Percentiles rank a stretch among this genome's conserved stretches.
Evolutionary conservation across 2,329 filamentous ascomycete genomes (phyloP).

Genomic region (Colletotrichum shisoi): DNA sequence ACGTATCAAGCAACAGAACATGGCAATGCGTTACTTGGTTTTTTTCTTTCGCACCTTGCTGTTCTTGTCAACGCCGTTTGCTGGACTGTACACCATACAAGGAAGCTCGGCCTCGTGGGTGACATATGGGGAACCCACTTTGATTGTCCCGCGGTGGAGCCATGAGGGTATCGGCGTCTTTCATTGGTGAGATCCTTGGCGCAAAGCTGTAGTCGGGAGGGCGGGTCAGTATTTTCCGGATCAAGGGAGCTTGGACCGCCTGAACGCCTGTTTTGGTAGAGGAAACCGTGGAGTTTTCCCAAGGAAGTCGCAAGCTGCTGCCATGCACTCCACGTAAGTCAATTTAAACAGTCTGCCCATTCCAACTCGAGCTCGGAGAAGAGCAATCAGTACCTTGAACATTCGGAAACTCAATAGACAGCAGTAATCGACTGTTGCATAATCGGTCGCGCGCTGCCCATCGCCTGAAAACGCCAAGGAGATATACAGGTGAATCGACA

Average conservation of each 20-base stretch:
- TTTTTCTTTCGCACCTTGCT: no score
- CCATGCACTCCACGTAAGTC: conserved; percentile 11
- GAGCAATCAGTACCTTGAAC: background rate
- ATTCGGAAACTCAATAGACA: background rate
- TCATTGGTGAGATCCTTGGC: background rate
- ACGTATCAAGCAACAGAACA: background rate
- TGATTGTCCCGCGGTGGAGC: no score
- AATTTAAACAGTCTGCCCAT: conserved; percentile 9
- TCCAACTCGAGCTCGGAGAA: conserved; percentile 7
- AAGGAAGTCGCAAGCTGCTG: conserved; percentile 28
- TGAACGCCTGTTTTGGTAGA: conserved; percentile 32
- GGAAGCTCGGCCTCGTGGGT: background rate
- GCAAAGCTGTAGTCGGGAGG: conserved; percentile 7
- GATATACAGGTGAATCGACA: background rate
- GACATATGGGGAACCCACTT: background rate
- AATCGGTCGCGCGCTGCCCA: background rate
- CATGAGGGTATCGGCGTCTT: background rate
- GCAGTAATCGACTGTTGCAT: background rate
- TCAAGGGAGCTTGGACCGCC: conserved; percentile 44
- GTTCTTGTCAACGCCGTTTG: no score
- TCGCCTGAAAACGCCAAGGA: background rate
- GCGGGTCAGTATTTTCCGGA: conserved; percentile 33
- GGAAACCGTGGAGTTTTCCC: conserved; percentile 45
- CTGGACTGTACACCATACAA: background rate
- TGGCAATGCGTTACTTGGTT: background rate